A percentile compares a stretch with the other conserved stretches of the same genome.
These are phyloP conservation scores for Parathielavia appendiculata DNA, from an alignment of 495 filamentous ascomycete species.

Conservation along the genomic window DNA sequence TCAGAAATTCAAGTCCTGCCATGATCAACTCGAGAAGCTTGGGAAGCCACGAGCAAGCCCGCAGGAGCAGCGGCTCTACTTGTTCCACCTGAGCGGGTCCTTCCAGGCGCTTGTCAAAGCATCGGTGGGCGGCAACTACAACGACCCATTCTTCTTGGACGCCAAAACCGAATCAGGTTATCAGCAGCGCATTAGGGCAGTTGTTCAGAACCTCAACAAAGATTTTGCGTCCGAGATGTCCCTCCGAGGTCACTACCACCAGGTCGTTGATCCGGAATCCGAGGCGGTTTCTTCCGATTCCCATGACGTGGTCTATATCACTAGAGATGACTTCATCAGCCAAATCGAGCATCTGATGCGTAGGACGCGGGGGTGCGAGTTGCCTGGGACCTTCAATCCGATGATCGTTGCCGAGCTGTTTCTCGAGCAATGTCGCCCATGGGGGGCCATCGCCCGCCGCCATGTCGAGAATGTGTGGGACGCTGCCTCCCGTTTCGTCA, in stretches of 20 bases:
- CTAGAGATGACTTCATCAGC: background rate
- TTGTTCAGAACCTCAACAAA: constrained; percentile 51
- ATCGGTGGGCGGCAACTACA: constrained; percentile 54
- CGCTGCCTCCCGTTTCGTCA: background rate
- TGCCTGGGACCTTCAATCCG: constrained; percentile 13
- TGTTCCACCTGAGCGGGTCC: constrained; percentile 47
- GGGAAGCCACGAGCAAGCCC: constrained; percentile 45
- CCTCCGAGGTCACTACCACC: constrained; percentile 39
- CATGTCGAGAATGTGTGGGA: background rate
- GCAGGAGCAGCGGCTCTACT: constrained; percentile 48
- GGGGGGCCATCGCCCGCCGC: background rate
- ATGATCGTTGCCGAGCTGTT: constrained; percentile 13
- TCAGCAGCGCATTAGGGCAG: constrained; percentile 53
- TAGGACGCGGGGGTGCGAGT: constrained; percentile 6
- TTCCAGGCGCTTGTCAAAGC: constrained; percentile 50
- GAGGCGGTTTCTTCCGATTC: no score
- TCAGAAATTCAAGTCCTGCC: constrained; percentile 31
- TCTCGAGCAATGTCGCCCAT: constrained; percentile 6
- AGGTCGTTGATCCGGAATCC: constrained; percentile 26
- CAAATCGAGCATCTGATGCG: constrained; percentile 2
- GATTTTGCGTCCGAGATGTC: constrained; percentile 51
- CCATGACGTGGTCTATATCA: background rate
- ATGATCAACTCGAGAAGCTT: constrained; percentile 38
- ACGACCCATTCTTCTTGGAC: constrained; percentile 50
- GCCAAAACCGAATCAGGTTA: constrained; percentile 35